Percentiles rank a stretch among this genome's conserved stretches.
Conservation (phyloP, 1,284 basidiomycete genomes). For the Salmacisia buchloeana region DNA sequence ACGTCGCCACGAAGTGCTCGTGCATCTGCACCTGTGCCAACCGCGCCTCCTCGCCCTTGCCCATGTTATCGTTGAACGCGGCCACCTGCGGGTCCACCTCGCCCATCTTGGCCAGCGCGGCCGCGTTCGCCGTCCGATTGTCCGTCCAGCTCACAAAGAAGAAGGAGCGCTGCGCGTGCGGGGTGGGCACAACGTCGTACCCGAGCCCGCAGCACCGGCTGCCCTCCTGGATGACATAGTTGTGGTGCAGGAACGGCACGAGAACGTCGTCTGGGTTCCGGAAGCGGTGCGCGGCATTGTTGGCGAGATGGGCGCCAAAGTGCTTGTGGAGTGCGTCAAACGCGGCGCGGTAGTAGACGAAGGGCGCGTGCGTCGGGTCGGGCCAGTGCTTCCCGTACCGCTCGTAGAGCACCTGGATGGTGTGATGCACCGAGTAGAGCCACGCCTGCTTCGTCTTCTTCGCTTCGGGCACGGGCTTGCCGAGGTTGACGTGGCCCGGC, state of each 20-base stretch:
- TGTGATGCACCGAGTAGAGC: constrained; percentile 7
- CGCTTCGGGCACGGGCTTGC: neutral
- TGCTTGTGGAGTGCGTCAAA: neutral
- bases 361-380: constrained; percentile 11
- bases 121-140: constrained; percentile 3
- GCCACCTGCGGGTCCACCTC: neutral
- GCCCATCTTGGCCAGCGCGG: neutral
- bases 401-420: constrained; percentile 2
- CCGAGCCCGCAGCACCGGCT: neutral
- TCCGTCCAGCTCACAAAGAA: constrained; percentile 9
- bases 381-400: constrained; percentile 1
- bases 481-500: neutral
- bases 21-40: constrained; percentile 2
- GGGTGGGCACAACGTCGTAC: constrained; percentile 2
- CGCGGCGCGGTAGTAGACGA: constrained; percentile 4
- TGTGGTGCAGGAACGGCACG: constrained; percentile 10
- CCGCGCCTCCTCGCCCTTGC: neutral
- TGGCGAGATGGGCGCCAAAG: constrained; percentile 1
- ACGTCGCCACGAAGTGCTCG: neutral
- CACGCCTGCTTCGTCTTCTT: neutral
- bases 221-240: constrained; percentile 8
- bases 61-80: constrained; percentile 8
- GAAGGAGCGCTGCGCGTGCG: neutral
- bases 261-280: constrained; percentile 9
- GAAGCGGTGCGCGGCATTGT: constrained; percentile 5